phyloP scores from a whole-genome alignment of 2,329 filamentous ascomycete genomes.

The Ascomycota sp. region DNA sequence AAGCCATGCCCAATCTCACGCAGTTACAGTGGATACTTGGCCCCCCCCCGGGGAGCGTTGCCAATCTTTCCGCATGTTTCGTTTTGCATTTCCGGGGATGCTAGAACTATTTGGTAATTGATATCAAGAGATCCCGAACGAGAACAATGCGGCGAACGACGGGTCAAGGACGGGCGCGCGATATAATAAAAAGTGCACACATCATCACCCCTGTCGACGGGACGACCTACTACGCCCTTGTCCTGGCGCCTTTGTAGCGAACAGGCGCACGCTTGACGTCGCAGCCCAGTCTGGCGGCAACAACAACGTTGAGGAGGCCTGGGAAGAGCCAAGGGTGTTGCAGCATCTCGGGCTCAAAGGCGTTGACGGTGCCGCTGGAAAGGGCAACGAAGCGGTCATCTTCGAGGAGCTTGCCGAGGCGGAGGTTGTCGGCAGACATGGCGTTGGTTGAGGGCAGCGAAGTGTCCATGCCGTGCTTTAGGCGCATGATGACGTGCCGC shows the following conservation, averaged over 20 bases:
- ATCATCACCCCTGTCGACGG: not conserved
- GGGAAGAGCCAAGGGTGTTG: conserved; percentile 87
- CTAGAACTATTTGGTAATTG: no score
- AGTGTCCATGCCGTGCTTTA: conserved; percentile 91
- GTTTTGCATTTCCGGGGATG: no score
- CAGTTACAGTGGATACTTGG: no score
- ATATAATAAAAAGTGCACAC: no score
- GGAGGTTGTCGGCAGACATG: conserved; percentile 63
- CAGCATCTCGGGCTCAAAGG: conserved; percentile 76
- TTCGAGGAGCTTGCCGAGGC: conserved; percentile 46
- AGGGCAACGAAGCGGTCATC: conserved; percentile 39
- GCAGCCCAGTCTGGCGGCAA: conserved; percentile 49
- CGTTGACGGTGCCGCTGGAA: conserved; percentile 53
- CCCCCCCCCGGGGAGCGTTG: no score
- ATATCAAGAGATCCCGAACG: no score
- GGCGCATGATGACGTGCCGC: conserved; percentile 52
- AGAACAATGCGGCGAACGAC: no score
- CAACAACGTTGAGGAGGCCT: conserved; percentile 53
- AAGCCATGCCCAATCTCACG: no score
- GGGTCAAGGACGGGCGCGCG: no score
- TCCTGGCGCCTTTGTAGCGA: no score
- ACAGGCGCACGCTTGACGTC: conserved; percentile 10
- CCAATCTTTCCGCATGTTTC: no score
- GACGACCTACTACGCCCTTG: no score
- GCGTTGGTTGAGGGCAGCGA: conserved; percentile 79